phyloP scores from a whole-genome alignment of 2,329 filamentous ascomycete species.

The Pseudogymnoascus sp. region DNA sequence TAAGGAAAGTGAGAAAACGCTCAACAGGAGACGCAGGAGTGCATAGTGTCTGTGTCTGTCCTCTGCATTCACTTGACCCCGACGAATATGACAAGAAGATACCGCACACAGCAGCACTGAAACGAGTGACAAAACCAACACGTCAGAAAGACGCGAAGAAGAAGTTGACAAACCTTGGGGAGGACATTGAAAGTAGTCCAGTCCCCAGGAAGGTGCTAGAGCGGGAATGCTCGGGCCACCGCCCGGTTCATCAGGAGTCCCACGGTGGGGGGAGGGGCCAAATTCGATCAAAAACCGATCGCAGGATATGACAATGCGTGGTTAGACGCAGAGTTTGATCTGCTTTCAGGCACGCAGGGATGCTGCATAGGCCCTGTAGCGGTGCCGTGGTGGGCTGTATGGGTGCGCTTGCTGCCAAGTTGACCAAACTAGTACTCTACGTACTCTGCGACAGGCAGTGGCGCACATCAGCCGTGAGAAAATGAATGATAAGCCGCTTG shows the following conservation, averaged over 20 bases:
- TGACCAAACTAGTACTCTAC: neutral
- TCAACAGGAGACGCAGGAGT: conserved; percentile 5
- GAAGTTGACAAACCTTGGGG: neutral
- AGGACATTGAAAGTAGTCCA: neutral
- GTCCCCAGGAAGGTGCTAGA: neutral
- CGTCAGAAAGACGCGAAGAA: conserved; percentile 3
- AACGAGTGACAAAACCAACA: conserved; percentile 5
- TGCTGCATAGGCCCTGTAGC: neutral
- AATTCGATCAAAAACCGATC: conserved; percentile 1
- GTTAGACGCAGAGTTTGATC: neutral
- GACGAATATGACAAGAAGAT: neutral
- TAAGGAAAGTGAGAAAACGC: neutral
- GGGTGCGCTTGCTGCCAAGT: neutral
- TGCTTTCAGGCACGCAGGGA: conserved; percentile 6
- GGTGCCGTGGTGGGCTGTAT: neutral
- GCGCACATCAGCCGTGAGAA: neutral
- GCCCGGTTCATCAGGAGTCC: neutral
- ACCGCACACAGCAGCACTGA: conserved; percentile 2
- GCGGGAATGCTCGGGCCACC: conserved; percentile 4
- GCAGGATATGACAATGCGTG: conserved; percentile 3
- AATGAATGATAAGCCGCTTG: neutral
- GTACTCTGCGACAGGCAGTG: neutral
- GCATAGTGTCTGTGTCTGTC: neutral
- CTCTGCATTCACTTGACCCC: neutral
- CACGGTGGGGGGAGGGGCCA: conserved; percentile 1